These are phyloP conservation scores for Austroboletus eburneus DNA, from an alignment of 768 basidiomycete species.

Conservation along the genomic window DNA sequence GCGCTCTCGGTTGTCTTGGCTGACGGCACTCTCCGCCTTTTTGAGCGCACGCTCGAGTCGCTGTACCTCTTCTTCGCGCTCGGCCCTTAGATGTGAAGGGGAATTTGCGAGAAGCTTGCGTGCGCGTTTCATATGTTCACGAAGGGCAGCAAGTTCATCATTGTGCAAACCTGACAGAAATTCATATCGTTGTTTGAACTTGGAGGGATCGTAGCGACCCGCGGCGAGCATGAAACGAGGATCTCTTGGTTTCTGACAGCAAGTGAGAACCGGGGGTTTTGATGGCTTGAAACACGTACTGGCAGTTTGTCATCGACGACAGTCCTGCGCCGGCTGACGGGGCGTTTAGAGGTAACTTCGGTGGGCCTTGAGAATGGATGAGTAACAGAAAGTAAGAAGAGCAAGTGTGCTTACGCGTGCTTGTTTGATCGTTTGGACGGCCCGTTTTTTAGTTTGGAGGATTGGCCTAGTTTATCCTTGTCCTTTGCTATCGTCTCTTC, in stretches of 20 bases:
- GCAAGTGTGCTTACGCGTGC: slow-evolving; percentile 66
- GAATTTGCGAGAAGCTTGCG: slow-evolving; percentile 58
- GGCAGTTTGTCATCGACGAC: slow-evolving; percentile 65
- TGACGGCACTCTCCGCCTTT: slow-evolving; percentile 71
- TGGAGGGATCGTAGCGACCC: slow-evolving; percentile 60
- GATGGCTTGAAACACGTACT: slow-evolving; percentile 38
- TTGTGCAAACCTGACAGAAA: slow-evolving; percentile 69
- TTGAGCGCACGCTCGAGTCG: slow-evolving; percentile 72
- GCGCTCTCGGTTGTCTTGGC: slow-evolving; percentile 62
- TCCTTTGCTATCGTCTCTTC: slow-evolving; percentile 22
- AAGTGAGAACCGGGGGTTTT: background rate
- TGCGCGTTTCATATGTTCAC: slow-evolving; percentile 64
- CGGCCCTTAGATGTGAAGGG: slow-evolving; percentile 53
- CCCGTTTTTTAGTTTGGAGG: slow-evolving; percentile 40
- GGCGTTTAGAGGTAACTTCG: slow-evolving; percentile 81
- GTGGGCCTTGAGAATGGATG: slow-evolving; percentile 50
- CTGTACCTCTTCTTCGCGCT: slow-evolving; percentile 64
- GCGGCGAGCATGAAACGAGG: slow-evolving; percentile 78
- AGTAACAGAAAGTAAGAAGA: background rate
- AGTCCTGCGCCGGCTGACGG: slow-evolving; percentile 66
- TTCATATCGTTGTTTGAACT: slow-evolving; percentile 66
- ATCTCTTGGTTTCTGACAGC: slow-evolving; percentile 67
- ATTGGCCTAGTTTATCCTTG: slow-evolving; percentile 39
- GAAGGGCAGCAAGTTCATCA: slow-evolving; percentile 61
- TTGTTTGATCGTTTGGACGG: slow-evolving; percentile 67